phyloP scores from a whole-genome alignment of 108 stramenopile genomes.

The Cyclotella atomus region DNA sequence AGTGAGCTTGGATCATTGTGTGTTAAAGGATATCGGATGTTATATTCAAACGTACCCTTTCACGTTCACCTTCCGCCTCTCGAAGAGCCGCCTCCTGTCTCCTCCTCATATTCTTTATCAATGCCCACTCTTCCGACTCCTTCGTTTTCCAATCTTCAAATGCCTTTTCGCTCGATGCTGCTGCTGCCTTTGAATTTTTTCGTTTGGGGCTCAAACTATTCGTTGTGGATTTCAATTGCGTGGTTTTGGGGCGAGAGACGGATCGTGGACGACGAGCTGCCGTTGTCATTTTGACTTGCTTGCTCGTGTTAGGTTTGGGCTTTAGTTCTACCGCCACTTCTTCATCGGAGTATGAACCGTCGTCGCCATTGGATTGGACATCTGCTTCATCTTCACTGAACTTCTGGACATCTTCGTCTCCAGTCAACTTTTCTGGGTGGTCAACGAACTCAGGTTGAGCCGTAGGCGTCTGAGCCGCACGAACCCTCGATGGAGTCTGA shows the following conservation, averaged over 20 bases:
- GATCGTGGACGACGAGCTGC: slow-evolving; percentile 6
- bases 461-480: too few relatives aligned
- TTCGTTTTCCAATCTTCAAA: slow-evolving; percentile 49
- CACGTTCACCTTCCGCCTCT: slow-evolving; percentile 52
- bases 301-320: neutral
- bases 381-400: too few relatives aligned
- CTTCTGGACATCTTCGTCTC: too few relatives aligned
- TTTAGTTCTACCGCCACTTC: neutral
- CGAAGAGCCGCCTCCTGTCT: slow-evolving; percentile 52
- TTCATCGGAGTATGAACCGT: too few relatives aligned
- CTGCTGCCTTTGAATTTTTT: neutral
- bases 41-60: slow-evolving; percentile 36
- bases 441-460: too few relatives aligned
- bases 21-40: too few relatives aligned
- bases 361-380: too few relatives aligned
- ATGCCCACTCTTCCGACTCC: slow-evolving; percentile 49
- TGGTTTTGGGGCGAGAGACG: slow-evolving; percentile 7
- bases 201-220: slow-evolving; percentile 8
- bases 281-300: neutral
- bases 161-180: slow-evolving; percentile 16
- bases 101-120: slow-evolving; percentile 53
- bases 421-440: too few relatives aligned
- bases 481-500: too few relatives aligned
- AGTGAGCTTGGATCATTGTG: neutral
- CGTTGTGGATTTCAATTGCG: neutral